Percentiles rank a stretch among this genome's conserved stretches.
phyloP scores from a whole-genome alignment of 2,329 filamentous ascomycete genomes.

The Graphium sp. region DNA sequence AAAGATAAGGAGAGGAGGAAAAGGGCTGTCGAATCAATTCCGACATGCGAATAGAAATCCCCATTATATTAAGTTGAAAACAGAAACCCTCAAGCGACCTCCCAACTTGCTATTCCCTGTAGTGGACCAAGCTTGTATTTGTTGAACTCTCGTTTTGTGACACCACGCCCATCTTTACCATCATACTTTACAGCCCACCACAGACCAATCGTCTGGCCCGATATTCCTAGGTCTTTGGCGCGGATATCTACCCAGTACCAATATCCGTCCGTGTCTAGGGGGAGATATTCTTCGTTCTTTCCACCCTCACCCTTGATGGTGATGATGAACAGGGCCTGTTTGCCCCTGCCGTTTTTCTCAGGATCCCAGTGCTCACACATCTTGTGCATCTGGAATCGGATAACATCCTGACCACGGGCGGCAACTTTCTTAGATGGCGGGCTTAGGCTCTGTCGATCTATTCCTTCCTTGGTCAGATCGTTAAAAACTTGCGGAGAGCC shows the following conservation, averaged over 20 bases:
- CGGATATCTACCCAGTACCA: slow-evolving; percentile 71
- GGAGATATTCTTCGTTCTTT: slow-evolving; percentile 47
- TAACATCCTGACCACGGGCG: slow-evolving; percentile 33
- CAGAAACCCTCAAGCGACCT: slow-evolving; percentile 1
- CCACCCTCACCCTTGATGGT: slow-evolving; percentile 50
- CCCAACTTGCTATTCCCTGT: too few species aligned
- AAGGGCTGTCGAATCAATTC: slow-evolving; percentile 21
- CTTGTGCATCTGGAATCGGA: slow-evolving; percentile 69
- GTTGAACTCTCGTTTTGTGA: slow-evolving; percentile 29
- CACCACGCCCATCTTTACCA: slow-evolving; percentile 26
- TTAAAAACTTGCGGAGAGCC: too few species aligned
- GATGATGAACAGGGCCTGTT: slow-evolving; percentile 53
- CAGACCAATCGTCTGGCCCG: slow-evolving; percentile 51
- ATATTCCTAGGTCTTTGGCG: slow-evolving; percentile 44
- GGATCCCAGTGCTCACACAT: slow-evolving; percentile 71
- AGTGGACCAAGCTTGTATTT: too few species aligned
- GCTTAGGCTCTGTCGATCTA: too few species aligned
- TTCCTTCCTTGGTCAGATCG: too few species aligned
- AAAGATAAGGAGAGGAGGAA: slow-evolving; percentile 1
- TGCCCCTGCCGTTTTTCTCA: slow-evolving; percentile 48
- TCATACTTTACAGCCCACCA: slow-evolving; percentile 38
- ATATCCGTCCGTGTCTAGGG: slow-evolving; percentile 61
- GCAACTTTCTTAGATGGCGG: slow-evolving; percentile 44
- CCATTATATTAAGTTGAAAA: too few species aligned
- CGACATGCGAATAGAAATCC: too few species aligned